phyloP scores from a whole-genome alignment of 2,329 filamentous ascomycete species.

The Teratosphaeria destructans region DNA sequence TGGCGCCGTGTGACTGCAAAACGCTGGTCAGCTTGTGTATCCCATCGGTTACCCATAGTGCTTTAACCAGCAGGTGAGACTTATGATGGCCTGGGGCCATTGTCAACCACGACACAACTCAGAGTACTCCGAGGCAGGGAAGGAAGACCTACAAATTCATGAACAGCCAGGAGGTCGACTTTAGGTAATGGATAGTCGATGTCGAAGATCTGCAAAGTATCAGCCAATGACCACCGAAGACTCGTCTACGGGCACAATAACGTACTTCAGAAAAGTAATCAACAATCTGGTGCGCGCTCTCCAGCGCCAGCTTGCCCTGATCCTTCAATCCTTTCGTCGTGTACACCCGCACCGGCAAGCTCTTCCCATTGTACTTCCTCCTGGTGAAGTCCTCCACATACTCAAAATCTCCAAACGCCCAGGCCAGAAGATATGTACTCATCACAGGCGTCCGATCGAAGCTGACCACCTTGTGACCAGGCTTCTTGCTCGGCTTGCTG shows the following conservation, averaged over 20 bases:
- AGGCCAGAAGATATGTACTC: constrained; percentile 81
- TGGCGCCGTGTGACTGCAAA: constrained; percentile 57
- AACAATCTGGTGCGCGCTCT: constrained; percentile 85
- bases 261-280: constrained; percentile 81
- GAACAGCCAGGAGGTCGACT: constrained; percentile 79
- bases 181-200: constrained; percentile 92
- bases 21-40: constrained; percentile 29
- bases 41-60: neutral
- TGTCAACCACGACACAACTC: constrained; percentile 9
- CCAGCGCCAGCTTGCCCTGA: constrained; percentile 78
- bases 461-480: constrained; percentile 53
- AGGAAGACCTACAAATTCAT: constrained; percentile 67
- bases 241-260: neutral
- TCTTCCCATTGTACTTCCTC: constrained; percentile 82
- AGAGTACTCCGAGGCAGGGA: neutral
- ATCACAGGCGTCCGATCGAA: constrained; percentile 82
- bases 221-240: constrained; percentile 1
- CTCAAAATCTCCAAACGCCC: constrained; percentile 95
- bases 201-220: constrained; percentile 54
- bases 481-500: constrained; percentile 57
- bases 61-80: constrained; percentile 15
- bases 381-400: constrained; percentile 87
- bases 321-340: constrained; percentile 90
- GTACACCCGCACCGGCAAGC: constrained; percentile 87
- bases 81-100: constrained; percentile 30